Conservation (phyloP, 2,329 filamentous ascomycete genomes). For the Fusarium sublunatum region DNA sequence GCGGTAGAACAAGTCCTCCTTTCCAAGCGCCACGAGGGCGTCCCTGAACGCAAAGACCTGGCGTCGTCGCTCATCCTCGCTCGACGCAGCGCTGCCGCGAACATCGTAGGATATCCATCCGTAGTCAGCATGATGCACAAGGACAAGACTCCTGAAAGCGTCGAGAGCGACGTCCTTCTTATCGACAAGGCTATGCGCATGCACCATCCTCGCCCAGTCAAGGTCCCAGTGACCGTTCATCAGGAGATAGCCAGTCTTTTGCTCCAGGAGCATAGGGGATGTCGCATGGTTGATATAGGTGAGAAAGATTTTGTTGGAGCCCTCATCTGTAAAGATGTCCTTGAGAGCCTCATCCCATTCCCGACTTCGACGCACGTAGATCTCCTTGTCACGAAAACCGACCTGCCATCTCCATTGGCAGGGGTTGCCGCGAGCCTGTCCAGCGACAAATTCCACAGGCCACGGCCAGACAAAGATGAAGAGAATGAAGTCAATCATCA, state of each 20-base stretch:
- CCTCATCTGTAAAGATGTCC: constrained; percentile 64
- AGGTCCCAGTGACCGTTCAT: constrained; percentile 89
- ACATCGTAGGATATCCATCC: constrained; percentile 74
- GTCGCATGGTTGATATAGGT: constrained; percentile 75
- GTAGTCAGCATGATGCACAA: constrained; percentile 74
- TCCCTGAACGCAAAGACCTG: constrained; percentile 87
- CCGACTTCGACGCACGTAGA: constrained; percentile 82
- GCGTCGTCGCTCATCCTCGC: constrained; percentile 72
- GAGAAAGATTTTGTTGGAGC: constrained; percentile 68
- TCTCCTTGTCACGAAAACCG: constrained; percentile 82
- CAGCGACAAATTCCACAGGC: constrained; percentile 78
- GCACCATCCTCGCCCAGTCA: constrained; percentile 84
- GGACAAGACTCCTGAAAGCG: constrained; percentile 77
- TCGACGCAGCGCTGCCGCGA: constrained; percentile 63
- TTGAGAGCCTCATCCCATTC: constrained; percentile 73
- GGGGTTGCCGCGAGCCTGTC: constrained; percentile 68
- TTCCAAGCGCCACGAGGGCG: constrained; percentile 77
- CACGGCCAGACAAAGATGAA: constrained; percentile 76
- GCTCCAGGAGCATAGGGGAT: constrained; percentile 70
- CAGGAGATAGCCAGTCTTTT: constrained; percentile 89
- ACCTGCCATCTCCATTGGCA: constrained; percentile 77
- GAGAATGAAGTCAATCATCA: constrained; percentile 79
- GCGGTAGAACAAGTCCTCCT: constrained; percentile 89
- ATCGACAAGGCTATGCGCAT: constrained; percentile 76
- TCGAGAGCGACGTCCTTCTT: constrained; percentile 68